A percentile compares a stretch with the other conserved stretches of the same genome.
Evolutionary conservation across 257 asterid genomes (phyloP).

Genomic region (Petrea volubilis): DNA sequence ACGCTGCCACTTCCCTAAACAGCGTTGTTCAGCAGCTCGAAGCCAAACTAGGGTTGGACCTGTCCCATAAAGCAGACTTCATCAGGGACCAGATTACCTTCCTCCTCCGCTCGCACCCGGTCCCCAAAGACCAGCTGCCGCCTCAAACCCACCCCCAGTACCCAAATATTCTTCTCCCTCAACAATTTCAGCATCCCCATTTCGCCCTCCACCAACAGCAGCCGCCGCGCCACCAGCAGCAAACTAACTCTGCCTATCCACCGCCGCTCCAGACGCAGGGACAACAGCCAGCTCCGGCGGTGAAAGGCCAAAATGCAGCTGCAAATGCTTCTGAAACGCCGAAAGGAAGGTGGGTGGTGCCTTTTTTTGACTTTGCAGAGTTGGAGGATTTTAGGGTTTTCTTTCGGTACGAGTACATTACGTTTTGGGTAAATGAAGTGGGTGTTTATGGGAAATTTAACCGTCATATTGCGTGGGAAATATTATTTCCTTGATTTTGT

Average conservation of each 20-base stretch:
- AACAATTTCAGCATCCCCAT: slow-evolving; percentile 39
- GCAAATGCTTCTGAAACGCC: slow-evolving; percentile 43
- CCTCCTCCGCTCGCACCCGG: slow-evolving; percentile 53
- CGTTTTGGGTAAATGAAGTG: neutral
- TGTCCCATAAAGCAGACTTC: slow-evolving; percentile 66
- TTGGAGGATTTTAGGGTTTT: neutral
- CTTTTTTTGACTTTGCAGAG: neutral
- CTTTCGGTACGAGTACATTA: neutral
- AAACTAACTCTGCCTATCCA: slow-evolving; percentile 28
- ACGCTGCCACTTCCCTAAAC: slow-evolving; percentile 65
- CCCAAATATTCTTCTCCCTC: slow-evolving; percentile 28
- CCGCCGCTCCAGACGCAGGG: slow-evolving; percentile 34
- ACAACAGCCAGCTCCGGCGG: slow-evolving; percentile 19
- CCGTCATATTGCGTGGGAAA: neutral
- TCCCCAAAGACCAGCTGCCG: slow-evolving; percentile 43
- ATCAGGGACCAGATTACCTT: slow-evolving; percentile 58
- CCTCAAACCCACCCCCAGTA: slow-evolving; percentile 33
- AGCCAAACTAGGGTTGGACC: slow-evolving; percentile 60
- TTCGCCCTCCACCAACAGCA: slow-evolving; percentile 42
- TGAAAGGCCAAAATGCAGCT: slow-evolving; percentile 33
- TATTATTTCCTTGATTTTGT: slow-evolving; percentile 2
- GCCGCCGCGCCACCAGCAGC: slow-evolving; percentile 28
- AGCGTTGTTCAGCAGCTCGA: slow-evolving; percentile 71
- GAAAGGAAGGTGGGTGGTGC: slow-evolving; percentile 55
- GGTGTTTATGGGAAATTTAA: neutral